These are phyloP conservation scores for Camellia granthamiana DNA, from an alignment of 148 eudicot species.

Conservation along the genomic window DNA sequence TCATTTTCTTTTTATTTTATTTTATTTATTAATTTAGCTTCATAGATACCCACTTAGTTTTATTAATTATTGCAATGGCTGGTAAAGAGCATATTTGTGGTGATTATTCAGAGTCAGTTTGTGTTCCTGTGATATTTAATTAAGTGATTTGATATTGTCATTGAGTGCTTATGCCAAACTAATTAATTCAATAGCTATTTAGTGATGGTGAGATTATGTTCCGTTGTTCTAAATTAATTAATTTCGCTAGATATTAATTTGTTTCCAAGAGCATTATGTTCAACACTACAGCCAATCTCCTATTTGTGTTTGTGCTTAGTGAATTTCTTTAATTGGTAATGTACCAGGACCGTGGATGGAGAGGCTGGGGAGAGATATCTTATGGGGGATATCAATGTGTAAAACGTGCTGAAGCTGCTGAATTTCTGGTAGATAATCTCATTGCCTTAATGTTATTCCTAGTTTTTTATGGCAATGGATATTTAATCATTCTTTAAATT, in stretches of 20 bases:
- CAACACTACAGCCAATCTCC: not conserved
- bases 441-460: constrained; percentile 1
- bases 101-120: not conserved
- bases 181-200: not conserved
- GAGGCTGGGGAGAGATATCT: constrained; percentile 99
- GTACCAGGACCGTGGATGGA: constrained; percentile 84
- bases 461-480: not conserved
- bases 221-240: not conserved
- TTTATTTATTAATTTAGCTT: not conserved
- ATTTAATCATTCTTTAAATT: not conserved
- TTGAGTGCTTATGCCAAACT: not conserved
- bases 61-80: not conserved
- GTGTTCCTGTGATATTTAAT: constrained; percentile 2
- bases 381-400: constrained; percentile 87
- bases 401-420: constrained; percentile 87
- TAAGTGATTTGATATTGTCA: not conserved
- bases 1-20: not conserved
- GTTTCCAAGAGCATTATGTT: not conserved
- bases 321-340: constrained; percentile 5
- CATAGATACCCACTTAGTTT: not conserved
- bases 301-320: not conserved
- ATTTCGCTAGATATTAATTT: not conserved
- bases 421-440: constrained; percentile 60
- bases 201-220: not conserved
- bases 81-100: not conserved